Evolutionary conservation across 2,329 filamentous ascomycete species (phyloP), one percentile per base, ranked within the genome.

Genomic region (Diplocarpon mali): DNA sequence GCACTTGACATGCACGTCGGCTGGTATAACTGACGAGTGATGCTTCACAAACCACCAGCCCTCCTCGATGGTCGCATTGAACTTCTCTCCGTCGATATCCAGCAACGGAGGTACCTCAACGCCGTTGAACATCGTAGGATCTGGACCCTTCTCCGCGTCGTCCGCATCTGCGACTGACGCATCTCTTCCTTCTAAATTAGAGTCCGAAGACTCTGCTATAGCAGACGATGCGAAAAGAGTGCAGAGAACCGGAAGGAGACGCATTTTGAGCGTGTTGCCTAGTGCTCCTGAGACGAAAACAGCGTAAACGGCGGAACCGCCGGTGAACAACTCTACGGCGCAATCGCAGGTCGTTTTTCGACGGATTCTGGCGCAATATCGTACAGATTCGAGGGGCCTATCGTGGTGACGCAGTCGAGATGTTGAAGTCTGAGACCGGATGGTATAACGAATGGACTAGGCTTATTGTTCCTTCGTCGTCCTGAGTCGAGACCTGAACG

Each of bases 81-180:
- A 72, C 38, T 64, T 65, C 12, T 67, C 63, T n/a, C 66, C 68
- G 5, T 64, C 62, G 45, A 75, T 60, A 28, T 71, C 67, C 50
- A 64, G 64, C 59, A 73, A 62, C 10, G 69, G 65, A 29, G 71
- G 71, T 16, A 75, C 71, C 52, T 69, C 62, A 17, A 72, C 57
- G 20, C 63, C 70, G 62, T 75, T 74, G 58, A 74, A 75, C 24
- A 62, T 57, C 12, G 69, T 71, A 34, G 63, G 58, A n/a, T 53
- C 36, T 34, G 47, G 48, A 14, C 29, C 47, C 7, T 61, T 61
- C 32, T 49, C 53, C n/a, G 28, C 45, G 34, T 44, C 48, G 10
- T 62, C 61, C 38, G 54, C 60, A 32, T 47, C 44, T 17, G 15
- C 35, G 28, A 16, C 38, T 34, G 38, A 27, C 44, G 43, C 40